Percentiles rank a stretch among this genome's conserved stretches.
These are phyloP conservation scores for Taphrina betulina DNA, from an alignment of 1,139 yeast species.

Conservation along the genomic window DNA sequence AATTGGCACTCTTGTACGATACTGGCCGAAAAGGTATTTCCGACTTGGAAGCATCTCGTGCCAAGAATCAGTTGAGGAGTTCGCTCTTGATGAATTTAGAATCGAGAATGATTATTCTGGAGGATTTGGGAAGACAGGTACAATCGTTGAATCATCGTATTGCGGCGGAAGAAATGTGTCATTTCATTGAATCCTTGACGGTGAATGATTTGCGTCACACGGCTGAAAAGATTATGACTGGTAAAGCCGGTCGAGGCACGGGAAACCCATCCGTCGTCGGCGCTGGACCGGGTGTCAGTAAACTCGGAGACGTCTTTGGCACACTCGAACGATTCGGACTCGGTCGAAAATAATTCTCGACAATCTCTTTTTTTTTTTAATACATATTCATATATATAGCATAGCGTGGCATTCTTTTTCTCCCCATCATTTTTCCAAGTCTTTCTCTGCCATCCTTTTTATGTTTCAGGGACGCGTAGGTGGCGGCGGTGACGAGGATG, in stretches of 20 bases:
- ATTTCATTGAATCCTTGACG: conserved; percentile 65
- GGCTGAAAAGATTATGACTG: conserved; percentile 74
- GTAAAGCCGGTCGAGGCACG: conserved; percentile 57
- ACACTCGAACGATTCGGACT: conserved; percentile 70
- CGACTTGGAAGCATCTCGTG: conserved; percentile 73
- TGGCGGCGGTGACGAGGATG: too few species aligned
- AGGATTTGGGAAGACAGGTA: conserved; percentile 92
- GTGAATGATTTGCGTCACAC: conserved; percentile 68
- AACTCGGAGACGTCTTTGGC: conserved; percentile 77
- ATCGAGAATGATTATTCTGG: conserved; percentile 84
- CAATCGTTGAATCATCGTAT: conserved; percentile 70
- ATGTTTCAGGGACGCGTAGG: too few species aligned
- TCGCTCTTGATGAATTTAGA: conserved; percentile 90
- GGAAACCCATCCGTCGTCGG: conserved; percentile 79
- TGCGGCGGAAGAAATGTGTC: conserved; percentile 81
- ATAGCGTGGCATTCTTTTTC: too few species aligned
- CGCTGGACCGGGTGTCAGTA: conserved; percentile 75
- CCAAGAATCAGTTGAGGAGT: conserved; percentile 88
- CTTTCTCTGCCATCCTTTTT: too few species aligned
- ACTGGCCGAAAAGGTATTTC: conserved; percentile 56
- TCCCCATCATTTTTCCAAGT: too few species aligned
- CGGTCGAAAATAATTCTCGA: conserved; percentile 50
- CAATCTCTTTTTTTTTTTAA: too few species aligned
- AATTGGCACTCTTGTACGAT: conserved; percentile 33
- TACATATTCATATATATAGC: too few species aligned